phyloP scores from a whole-genome alignment of 2,329 filamentous ascomycete species.

The Penicillium paneum region DNA sequence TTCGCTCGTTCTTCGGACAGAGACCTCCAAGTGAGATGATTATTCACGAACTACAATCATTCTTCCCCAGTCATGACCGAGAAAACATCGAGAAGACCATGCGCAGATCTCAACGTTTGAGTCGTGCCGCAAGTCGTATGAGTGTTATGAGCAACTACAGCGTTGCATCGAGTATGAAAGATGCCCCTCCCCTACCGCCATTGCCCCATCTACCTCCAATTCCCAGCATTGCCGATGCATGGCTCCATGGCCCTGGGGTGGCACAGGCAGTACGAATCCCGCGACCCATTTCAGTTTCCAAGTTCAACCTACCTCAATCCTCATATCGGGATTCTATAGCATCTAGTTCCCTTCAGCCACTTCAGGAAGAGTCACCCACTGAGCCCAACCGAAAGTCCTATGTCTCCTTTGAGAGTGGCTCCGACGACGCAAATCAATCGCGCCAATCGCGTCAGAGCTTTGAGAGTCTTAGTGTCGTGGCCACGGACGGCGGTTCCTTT shows the following conservation, averaged over 20 bases:
- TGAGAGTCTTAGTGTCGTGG: slow-evolving; percentile 67
- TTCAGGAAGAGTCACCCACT: slow-evolving; percentile 83
- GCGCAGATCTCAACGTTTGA: slow-evolving; percentile 83
- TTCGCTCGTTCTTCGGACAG: slow-evolving; percentile 75
- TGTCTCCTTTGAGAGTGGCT: slow-evolving; percentile 64
- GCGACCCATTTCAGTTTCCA: slow-evolving; percentile 60
- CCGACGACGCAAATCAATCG: slow-evolving; percentile 73
- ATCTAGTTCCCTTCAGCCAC: slow-evolving; percentile 81
- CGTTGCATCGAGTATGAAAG: slow-evolving; percentile 84
- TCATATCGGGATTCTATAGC: slow-evolving; percentile 82
- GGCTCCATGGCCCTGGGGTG: slow-evolving; percentile 61
- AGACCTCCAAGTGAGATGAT: slow-evolving; percentile 96
- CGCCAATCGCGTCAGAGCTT: slow-evolving; percentile 74
- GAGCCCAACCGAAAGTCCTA: slow-evolving; percentile 94
- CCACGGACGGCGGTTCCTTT: slow-evolving; percentile 66
- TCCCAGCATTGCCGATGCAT: slow-evolving; percentile 90
- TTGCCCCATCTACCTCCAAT: slow-evolving; percentile 58
- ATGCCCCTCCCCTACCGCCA: slow-evolving; percentile 61
- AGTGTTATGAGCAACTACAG: slow-evolving; percentile 93
- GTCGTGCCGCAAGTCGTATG: slow-evolving; percentile 85
- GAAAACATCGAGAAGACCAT: slow-evolving; percentile 96
- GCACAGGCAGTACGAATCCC: slow-evolving; percentile 51
- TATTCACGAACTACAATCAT: slow-evolving; percentile 90
- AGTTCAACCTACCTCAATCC: slow-evolving; percentile 57
- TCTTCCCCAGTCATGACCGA: slow-evolving; percentile 91